These are phyloP conservation scores for Lagerstroemia speciosa DNA, from an alignment of 345 rosid genomes.

Conservation along the genomic window DNA sequence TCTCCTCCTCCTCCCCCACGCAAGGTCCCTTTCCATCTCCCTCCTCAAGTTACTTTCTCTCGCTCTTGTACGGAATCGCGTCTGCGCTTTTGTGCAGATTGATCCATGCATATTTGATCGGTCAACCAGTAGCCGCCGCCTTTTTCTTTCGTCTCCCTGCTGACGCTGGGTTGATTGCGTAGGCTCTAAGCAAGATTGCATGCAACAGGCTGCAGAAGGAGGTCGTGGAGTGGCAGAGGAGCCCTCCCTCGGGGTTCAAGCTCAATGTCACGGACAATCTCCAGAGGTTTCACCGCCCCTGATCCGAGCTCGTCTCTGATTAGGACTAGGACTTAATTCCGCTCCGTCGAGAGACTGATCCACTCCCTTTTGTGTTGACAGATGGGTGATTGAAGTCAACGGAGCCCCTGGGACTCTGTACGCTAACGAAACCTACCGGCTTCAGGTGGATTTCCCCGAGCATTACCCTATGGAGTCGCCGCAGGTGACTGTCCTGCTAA, in stretches of 20 bases:
- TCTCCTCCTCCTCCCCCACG: slow-evolving; percentile 3
- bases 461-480: slow-evolving; percentile 99
- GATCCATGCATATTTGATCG: too few species aligned
- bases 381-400: slow-evolving; percentile 85
- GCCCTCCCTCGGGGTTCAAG: slow-evolving; percentile 83
- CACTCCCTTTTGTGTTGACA: slow-evolving; percentile 9
- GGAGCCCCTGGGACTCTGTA: slow-evolving; percentile 90
- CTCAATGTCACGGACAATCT: slow-evolving; percentile 88
- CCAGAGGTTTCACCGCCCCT: slow-evolving; percentile 41
- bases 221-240: slow-evolving; percentile 88
- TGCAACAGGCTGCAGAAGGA: slow-evolving; percentile 91
- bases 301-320: not conserved
- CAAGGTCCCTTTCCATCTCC: slow-evolving; percentile 2
- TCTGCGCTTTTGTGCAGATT: too few species aligned
- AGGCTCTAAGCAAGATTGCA: slow-evolving; percentile 86
- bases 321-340: not conserved
- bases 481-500: slow-evolving; percentile 38
- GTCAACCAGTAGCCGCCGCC: not conserved
- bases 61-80: not conserved
- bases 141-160: not conserved
- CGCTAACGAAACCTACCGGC: slow-evolving; percentile 72
- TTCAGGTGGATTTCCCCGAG: slow-evolving; percentile 97
- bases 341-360: not conserved
- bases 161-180: not conserved
- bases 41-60: not conserved